Conservation (phyloP, 2,329 filamentous ascomycete species). For the Dryadomyces sulphureus region DNA sequence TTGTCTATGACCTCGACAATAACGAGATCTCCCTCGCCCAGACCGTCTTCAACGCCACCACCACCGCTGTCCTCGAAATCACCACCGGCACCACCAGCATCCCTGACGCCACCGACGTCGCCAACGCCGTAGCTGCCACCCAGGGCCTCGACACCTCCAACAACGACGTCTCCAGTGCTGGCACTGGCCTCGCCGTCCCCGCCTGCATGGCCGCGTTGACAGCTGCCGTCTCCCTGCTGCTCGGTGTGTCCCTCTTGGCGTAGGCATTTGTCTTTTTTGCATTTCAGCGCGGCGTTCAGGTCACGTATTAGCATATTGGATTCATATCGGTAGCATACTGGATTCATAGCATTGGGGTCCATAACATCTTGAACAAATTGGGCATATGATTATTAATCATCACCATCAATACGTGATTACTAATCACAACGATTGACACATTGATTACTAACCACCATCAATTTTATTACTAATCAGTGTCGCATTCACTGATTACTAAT, state of each 20-base stretch:
- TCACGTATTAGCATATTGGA: background rate
- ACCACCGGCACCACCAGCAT: constrained; percentile 30
- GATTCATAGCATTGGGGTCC: too few relatives aligned
- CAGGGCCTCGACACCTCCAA: constrained; percentile 19
- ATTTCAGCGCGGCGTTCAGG: too few relatives aligned
- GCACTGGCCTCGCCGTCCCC: background rate
- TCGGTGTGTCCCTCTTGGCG: background rate
- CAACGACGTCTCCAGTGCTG: background rate
- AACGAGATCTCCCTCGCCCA: constrained; percentile 58
- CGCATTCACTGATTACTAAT: too few relatives aligned
- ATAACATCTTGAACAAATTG: too few relatives aligned
- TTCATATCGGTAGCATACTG: too few relatives aligned
- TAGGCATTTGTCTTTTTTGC: background rate
- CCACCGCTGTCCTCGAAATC: constrained; percentile 39
- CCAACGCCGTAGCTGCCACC: constrained; percentile 33
- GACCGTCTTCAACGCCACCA: constrained; percentile 44
- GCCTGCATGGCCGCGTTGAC: too few relatives aligned
- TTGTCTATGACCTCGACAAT: constrained; percentile 60
- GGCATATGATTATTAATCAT: too few relatives aligned
- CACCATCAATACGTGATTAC: too few relatives aligned
- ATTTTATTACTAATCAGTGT: too few relatives aligned
- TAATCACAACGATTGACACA: too few relatives aligned
- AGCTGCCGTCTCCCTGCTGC: too few relatives aligned
- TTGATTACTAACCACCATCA: too few relatives aligned
- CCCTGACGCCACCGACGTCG: constrained; percentile 37